Evolutionary conservation across 441 rosid species (phyloP).

Genomic region (Aleurites moluccanus): DNA sequence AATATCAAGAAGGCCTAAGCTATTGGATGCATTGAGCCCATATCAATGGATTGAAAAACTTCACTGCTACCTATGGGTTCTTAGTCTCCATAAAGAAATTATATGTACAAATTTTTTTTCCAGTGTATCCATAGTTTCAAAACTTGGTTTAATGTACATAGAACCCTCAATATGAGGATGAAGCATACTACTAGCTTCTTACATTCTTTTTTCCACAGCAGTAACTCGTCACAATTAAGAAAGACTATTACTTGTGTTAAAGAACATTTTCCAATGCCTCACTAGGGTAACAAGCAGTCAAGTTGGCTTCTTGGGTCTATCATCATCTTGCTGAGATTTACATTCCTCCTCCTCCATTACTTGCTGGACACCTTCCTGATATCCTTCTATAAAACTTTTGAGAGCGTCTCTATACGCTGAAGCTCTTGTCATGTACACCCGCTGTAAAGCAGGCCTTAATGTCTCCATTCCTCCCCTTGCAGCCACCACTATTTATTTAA

Average conservation of each 20-base stretch:
- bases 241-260: constrained; percentile 4
- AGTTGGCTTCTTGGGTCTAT: constrained; percentile 38
- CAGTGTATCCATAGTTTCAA: background rate
- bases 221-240: constrained; percentile 1
- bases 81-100: background rate
- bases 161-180: constrained; percentile 7
- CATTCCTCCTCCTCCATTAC: constrained; percentile 61
- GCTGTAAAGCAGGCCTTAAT: constrained; percentile 79
- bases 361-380: constrained; percentile 80
- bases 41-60: constrained; percentile 13
- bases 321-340: constrained; percentile 37
- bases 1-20: constrained; percentile 7
- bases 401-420: constrained; percentile 83
- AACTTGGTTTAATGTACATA: constrained; percentile 16
- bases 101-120: constrained; percentile 18
- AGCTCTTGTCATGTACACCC: constrained; percentile 83
- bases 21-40: background rate
- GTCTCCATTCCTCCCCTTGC: constrained; percentile 94
- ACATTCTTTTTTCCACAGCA: background rate
- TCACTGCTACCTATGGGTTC: constrained; percentile 18
- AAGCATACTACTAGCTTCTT: background rate
- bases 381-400: constrained; percentile 69
- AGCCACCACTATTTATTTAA: constrained; percentile 60
- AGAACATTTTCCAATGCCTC: constrained; percentile 13
- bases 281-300: constrained; percentile 23